Evolutionary conservation across 331 rosid species (phyloP).

Genomic region (Pyracantha coccinea): DNA sequence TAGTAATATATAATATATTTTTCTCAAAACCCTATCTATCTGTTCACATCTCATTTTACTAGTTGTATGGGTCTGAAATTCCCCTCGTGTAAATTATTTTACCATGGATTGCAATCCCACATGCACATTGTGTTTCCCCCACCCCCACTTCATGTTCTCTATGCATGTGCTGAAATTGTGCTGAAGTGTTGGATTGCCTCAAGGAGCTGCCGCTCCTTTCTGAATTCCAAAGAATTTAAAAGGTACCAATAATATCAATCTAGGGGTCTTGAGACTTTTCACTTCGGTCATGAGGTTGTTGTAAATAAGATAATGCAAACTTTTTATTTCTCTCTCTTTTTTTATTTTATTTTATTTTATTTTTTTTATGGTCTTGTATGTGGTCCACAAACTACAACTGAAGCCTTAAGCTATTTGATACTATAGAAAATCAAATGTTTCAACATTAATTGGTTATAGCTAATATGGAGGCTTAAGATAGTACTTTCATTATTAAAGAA

Average conservation of each 20-base stretch:
- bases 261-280: neutral
- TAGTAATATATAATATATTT: neutral
- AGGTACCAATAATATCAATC: neutral
- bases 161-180: neutral
- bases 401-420: neutral
- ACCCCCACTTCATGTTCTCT: neutral
- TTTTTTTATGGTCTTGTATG: neutral
- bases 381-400: neutral
- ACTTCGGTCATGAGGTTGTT: neutral
- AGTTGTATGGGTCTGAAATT: neutral
- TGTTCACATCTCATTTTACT: neutral
- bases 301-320: neutral
- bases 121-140: conserved; percentile 16
- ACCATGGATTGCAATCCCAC: conserved; percentile 2
- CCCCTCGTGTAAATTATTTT: conserved; percentile 2
- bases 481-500: too few relatives aligned
- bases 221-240: neutral
- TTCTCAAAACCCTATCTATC: neutral
- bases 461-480: neutral
- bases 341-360: neutral
- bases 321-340: neutral
- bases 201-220: neutral
- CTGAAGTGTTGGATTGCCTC: neutral
- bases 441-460: neutral
- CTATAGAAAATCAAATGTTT: neutral